A percentile compares a stretch with the other conserved stretches of the same genome.
Evolutionary conservation across 306 rosid species (phyloP).

Genomic region (Lotus japonicus): DNA sequence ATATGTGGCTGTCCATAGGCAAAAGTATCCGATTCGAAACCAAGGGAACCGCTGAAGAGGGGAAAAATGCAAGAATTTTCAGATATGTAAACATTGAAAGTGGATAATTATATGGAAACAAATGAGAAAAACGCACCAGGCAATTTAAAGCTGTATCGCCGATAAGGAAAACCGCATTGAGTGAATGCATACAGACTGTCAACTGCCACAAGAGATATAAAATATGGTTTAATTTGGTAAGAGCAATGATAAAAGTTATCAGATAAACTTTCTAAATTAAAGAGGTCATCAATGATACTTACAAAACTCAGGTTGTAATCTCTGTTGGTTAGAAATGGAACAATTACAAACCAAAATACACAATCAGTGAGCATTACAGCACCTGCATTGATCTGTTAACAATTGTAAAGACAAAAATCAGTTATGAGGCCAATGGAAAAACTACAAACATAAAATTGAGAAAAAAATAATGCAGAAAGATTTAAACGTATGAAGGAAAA

Average conservation of each 20-base stretch:
- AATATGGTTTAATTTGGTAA: conserved; percentile 2
- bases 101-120: too few species aligned
- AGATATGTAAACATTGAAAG: not conserved
- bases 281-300: conserved; percentile 33
- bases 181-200: conserved; percentile 69
- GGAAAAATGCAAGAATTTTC: not conserved
- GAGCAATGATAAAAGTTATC: not conserved
- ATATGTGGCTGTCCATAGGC: conserved; percentile 72
- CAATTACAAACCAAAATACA: conserved; percentile 86
- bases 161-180: conserved; percentile 87
- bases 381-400: conserved; percentile 88
- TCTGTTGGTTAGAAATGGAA: conserved; percentile 85
- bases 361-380: conserved; percentile 88
- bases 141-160: conserved; percentile 76
- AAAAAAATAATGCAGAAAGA: not conserved
- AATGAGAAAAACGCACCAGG: conserved; percentile 54
- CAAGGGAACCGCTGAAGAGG: conserved; percentile 71
- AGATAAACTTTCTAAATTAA: not conserved
- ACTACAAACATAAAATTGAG: not conserved
- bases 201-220: conserved; percentile 43
- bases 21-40: conserved; percentile 94
- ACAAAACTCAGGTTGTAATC: conserved; percentile 81
- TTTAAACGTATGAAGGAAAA: not conserved
- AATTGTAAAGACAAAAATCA: conserved; percentile 20
- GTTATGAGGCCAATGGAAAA: not conserved